phyloP scores from a whole-genome alignment of 306 rosid genomes.

The Cicer pinnatifidum region DNA sequence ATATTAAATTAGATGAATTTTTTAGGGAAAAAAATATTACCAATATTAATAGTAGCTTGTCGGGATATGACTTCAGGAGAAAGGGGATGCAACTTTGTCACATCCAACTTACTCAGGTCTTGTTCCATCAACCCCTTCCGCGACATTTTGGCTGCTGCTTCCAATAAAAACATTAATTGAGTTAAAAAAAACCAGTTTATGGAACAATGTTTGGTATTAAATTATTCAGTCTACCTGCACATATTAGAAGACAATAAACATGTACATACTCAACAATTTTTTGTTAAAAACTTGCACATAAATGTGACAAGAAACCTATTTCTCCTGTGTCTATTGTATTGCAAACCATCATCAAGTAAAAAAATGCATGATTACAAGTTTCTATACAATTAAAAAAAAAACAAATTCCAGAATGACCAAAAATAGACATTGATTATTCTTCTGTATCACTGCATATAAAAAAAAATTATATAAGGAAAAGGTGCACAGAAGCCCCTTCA shows the following conservation, averaged over 20 bases:
- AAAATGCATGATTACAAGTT: not conserved
- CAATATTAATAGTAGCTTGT: constrained; percentile 93
- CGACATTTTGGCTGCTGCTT: constrained; percentile 63
- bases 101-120: constrained; percentile 90
- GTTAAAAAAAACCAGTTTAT: not conserved
- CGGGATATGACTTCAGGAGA: constrained; percentile 97
- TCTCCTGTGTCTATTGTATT: not conserved
- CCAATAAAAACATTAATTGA: constrained; percentile 8
- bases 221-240: constrained; percentile 20
- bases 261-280: constrained; percentile 12
- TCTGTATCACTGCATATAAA: not conserved
- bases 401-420: not conserved
- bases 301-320: constrained; percentile 2
- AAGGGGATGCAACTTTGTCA: constrained; percentile 80
- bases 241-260: not conserved
- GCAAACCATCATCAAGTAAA: constrained; percentile 6
- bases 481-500: not conserved
- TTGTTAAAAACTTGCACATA: not conserved
- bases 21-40: constrained; percentile 46
- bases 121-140: constrained; percentile 96
- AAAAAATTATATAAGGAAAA: constrained; percentile 13
- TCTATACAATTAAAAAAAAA: not conserved
- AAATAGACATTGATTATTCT: constrained; percentile 2
- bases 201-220: constrained; percentile 12
- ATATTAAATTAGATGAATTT: not conserved